Conservation (phyloP, 2,329 filamentous ascomycete genomes). For the Verticillium klebahnii region DNA sequence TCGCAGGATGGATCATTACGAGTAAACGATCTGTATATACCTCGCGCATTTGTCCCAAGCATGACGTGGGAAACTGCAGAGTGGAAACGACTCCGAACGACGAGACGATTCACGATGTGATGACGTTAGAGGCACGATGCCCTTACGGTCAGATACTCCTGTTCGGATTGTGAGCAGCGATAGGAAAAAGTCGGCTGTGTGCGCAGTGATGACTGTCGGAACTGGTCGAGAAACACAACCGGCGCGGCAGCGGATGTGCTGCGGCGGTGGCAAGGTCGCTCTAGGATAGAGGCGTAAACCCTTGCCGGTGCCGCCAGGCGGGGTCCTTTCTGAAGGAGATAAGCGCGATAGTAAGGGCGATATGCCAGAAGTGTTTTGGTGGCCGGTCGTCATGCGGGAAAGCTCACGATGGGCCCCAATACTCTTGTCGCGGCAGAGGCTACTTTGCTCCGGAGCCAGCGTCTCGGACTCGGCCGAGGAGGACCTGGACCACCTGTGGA, state of each 20-base stretch:
- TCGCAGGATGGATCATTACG: neutral
- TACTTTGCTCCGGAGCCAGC: slow-evolving; percentile 55
- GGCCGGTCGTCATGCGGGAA: neutral
- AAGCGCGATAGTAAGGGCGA: slow-evolving; percentile 53
- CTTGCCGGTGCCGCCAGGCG: slow-evolving; percentile 24
- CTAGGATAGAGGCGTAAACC: neutral
- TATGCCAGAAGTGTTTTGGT: slow-evolving; percentile 20
- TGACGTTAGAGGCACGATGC: neutral
- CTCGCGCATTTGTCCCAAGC: neutral
- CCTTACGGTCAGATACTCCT: neutral
- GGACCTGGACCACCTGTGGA: slow-evolving; percentile 24
- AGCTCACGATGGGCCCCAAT: neutral
- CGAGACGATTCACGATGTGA: neutral
- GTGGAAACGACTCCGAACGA: neutral
- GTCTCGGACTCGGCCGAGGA: slow-evolving; percentile 52
- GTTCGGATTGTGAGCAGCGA: neutral
- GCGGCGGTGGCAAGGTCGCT: slow-evolving; percentile 6
- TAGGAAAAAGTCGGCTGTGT: neutral
- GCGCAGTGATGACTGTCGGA: slow-evolving; percentile 7
- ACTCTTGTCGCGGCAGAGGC: slow-evolving; percentile 28
- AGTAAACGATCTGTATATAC: neutral
- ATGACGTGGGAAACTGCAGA: neutral
- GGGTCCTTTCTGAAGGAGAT: slow-evolving; percentile 51
- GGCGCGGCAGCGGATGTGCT: neutral
- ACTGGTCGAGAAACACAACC: slow-evolving; percentile 11